A percentile compares a stretch with the other conserved stretches of the same genome.
Evolutionary conservation across 257 asterid genomes (phyloP).

Genomic region (Penstemon eatonii): DNA sequence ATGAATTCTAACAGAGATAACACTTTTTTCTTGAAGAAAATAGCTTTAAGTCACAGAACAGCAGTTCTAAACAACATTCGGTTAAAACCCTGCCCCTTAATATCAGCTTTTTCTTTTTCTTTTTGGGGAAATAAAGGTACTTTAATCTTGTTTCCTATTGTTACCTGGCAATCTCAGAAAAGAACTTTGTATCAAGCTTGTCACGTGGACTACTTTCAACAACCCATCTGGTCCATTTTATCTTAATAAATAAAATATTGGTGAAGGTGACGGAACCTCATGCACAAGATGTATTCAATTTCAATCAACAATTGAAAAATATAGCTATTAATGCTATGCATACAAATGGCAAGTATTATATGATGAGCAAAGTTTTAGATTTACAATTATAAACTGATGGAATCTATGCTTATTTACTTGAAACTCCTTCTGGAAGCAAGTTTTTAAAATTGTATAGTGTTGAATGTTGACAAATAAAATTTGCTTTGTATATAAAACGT

Average conservation of each 20-base stretch:
- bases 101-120: too few relatives aligned
- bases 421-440: not conserved
- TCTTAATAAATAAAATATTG: not conserved
- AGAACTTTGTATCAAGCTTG: not conserved
- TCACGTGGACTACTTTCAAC: too few relatives aligned
- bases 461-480: not conserved
- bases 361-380: not conserved
- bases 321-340: not conserved
- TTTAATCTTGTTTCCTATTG: not conserved
- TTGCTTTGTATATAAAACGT: not conserved
- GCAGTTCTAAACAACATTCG: not conserved
- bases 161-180: not conserved
- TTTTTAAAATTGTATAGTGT: not conserved
- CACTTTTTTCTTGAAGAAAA: too few relatives aligned
- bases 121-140: too few relatives aligned
- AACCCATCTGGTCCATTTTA: not conserved
- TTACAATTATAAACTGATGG: not conserved
- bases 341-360: not conserved
- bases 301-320: not conserved
- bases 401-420: not conserved
- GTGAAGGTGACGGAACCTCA: not conserved
- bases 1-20: too few relatives aligned
- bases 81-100: not conserved
- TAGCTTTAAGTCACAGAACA: too few relatives aligned
- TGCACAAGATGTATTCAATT: not conserved